Conservation (phyloP, 1,284 basidiomycete species). For the Cerioporus squamosus region DNA sequence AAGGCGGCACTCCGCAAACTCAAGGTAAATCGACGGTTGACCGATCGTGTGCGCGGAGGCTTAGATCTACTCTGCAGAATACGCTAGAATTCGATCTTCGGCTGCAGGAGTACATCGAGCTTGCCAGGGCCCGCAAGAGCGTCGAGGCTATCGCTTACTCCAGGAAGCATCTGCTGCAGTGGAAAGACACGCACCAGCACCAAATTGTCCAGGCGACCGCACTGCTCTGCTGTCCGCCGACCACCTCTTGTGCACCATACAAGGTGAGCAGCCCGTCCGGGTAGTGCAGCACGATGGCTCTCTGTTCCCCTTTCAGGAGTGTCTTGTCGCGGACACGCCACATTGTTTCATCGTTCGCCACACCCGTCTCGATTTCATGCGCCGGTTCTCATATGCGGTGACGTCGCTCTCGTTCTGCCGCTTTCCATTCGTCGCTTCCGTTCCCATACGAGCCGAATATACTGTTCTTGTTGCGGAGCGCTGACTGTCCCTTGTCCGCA, state of each 20-base stretch:
- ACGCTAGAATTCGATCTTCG: conserved; percentile 95
- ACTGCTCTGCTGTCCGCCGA: conserved; percentile 74
- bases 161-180: conserved; percentile 81
- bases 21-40: conserved; percentile 54
- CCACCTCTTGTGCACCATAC: conserved; percentile 71
- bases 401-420: no score
- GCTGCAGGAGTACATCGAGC: conserved; percentile 95
- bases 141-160: conserved; percentile 86
- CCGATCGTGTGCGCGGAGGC: neutral
- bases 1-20: conserved; percentile 89
- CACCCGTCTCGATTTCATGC: neutral
- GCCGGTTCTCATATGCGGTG: no score
- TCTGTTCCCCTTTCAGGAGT: neutral
- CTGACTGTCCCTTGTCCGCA: conserved; percentile 34
- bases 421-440: neutral
- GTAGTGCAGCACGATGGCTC: neutral
- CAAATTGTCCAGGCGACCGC: conserved; percentile 82
- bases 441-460: neutral
- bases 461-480: neutral
- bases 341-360: neutral
- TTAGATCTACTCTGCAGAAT: conserved; percentile 55
- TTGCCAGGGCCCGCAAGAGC: conserved; percentile 72
- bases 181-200: conserved; percentile 78
- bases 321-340: neutral
- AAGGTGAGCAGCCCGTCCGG: conserved; percentile 47